Conservation (phyloP, 805 yeast genomes). For the Clavispora santaluciae region DNA sequence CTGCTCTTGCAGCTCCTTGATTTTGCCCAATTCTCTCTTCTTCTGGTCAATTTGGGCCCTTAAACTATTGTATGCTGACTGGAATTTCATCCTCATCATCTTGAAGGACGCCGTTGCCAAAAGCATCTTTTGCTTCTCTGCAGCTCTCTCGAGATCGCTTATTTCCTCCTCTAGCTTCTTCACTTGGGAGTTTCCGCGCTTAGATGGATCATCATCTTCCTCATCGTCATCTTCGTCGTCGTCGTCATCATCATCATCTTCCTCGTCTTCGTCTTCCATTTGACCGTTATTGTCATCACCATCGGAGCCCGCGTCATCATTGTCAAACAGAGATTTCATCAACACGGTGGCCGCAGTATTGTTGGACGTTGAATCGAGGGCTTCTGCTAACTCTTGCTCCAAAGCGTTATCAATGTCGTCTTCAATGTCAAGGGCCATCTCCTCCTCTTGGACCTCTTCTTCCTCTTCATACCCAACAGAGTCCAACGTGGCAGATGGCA, state of each 20-base stretch:
- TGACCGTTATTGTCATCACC: background rate
- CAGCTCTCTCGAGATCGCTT: slow-evolving; percentile 70
- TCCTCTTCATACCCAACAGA: slow-evolving; percentile 3
- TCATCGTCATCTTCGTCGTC: slow-evolving; percentile 47
- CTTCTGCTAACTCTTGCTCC: slow-evolving; percentile 57
- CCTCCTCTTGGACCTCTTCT: slow-evolving; percentile 27
- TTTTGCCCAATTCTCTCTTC: slow-evolving; percentile 16
- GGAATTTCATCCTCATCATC: slow-evolving; percentile 79
- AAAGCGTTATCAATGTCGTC: slow-evolving; percentile 37
- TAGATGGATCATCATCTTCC: slow-evolving; percentile 48
- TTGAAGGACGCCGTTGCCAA: slow-evolving; percentile 73
- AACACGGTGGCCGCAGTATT: slow-evolving; percentile 16
- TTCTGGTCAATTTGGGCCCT: slow-evolving; percentile 80
- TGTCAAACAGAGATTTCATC: slow-evolving; percentile 14
- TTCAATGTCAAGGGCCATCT: slow-evolving; percentile 29
- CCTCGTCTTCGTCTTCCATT: slow-evolving; percentile 9
- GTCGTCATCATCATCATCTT: slow-evolving; percentile 47
- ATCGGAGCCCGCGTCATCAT: slow-evolving; percentile 8
- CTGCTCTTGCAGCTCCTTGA: slow-evolving; percentile 14
- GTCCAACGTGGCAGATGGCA: background rate
- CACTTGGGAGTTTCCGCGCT: slow-evolving; percentile 44
- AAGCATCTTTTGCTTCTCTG: slow-evolving; percentile 68
- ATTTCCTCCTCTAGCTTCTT: slow-evolving; percentile 83
- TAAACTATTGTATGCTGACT: slow-evolving; percentile 72
- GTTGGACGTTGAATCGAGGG: slow-evolving; percentile 35